Evolutionary conservation across 371 early-diverging fungal genomes (phyloP), one percentile per base, ranked within the genome.

Genomic region (Mucor indicus): DNA sequence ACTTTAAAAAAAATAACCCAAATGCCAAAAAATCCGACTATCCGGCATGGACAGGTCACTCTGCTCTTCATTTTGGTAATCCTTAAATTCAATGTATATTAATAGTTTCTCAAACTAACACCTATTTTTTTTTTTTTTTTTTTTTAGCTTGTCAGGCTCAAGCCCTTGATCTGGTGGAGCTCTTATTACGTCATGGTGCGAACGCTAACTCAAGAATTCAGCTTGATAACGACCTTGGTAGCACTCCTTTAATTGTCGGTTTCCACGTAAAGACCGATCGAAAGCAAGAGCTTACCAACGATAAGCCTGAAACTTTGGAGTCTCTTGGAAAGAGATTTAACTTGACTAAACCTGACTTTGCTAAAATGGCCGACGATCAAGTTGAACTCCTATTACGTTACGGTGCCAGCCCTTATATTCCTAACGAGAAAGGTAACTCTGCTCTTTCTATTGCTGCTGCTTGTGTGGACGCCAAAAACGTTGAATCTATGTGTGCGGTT

Each of bases 41-140:
- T 39, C 75, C 78, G 8, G 8, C n/a, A n/a, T 32, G 48, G 5
- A 75, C 75, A 12, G 83, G 80, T 3, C 66, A 60, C 37, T 57
- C 60, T 16, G 61, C 63, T 11, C 53, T 80, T 32, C 79, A 80
- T 50, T 54, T 69, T 29, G 80, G 71, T 74, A 70, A 48, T 50
- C 25, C 7, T 31, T 12, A n/a, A n/a, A 43, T 11, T 9, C 22
- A 15, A 38, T 38, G 19, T 49, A 36, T 7, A 9, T 6, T 43
- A 40, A 8, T 25, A 37, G 20, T 21, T 25, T 38, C 13, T 45
- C 19, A n/a, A 49, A 31, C 22, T 38, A 32, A 30, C 32, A 13
- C 22, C 15, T 30, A 33, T 9, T 22, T 24, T 27, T 42, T 6
- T 37, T 27, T 27, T 27, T 7, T 27, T 27, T 27, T 27, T 27